A percentile compares a stretch with the other conserved stretches of the same genome.
These are phyloP conservation scores for Boletus rufocinnamomeus DNA, from an alignment of 768 basidiomycete genomes.

Conservation along the genomic window DNA sequence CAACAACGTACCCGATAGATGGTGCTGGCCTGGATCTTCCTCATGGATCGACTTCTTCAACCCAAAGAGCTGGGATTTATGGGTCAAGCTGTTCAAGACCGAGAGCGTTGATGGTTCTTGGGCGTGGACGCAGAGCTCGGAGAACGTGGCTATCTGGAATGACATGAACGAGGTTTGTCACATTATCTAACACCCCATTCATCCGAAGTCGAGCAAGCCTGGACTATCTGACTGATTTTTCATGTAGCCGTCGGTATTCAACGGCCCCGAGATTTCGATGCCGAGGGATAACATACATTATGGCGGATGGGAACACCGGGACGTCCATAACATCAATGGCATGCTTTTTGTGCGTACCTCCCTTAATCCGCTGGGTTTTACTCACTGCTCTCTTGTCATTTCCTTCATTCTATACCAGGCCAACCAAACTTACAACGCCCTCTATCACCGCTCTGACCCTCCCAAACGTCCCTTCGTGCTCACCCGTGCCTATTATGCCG, in stretches of 20 bases:
- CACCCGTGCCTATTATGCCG: slow-evolving; percentile 92
- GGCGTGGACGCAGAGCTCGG: slow-evolving; percentile 80
- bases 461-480: slow-evolving; percentile 92
- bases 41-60: slow-evolving; percentile 99
- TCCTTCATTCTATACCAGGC: slow-evolving; percentile 48
- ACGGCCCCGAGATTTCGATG: slow-evolving; percentile 94
- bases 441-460: slow-evolving; percentile 70
- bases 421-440: slow-evolving; percentile 80
- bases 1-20: slow-evolving; percentile 34
- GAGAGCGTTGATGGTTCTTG: slow-evolving; percentile 55
- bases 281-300: slow-evolving; percentile 78
- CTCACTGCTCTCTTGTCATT: background rate
- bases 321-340: slow-evolving; percentile 96
- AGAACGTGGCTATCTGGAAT: slow-evolving; percentile 93
- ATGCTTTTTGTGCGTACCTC: slow-evolving; percentile 76
- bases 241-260: slow-evolving; percentile 92
- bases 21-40: slow-evolving; percentile 98
- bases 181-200: background rate
- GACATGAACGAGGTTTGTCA: slow-evolving; percentile 94
- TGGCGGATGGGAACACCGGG: slow-evolving; percentile 97
- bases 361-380: background rate
- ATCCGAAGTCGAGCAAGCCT: background rate
- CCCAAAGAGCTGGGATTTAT: slow-evolving; percentile 86
- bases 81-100: slow-evolving; percentile 80
- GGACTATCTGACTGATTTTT: slow-evolving; percentile 10